Percentiles rank a stretch among this genome's conserved stretches.
These are phyloP conservation scores for Fusarium newnesense DNA, from an alignment of 2,329 filamentous ascomycete species.

Conservation along the genomic window DNA sequence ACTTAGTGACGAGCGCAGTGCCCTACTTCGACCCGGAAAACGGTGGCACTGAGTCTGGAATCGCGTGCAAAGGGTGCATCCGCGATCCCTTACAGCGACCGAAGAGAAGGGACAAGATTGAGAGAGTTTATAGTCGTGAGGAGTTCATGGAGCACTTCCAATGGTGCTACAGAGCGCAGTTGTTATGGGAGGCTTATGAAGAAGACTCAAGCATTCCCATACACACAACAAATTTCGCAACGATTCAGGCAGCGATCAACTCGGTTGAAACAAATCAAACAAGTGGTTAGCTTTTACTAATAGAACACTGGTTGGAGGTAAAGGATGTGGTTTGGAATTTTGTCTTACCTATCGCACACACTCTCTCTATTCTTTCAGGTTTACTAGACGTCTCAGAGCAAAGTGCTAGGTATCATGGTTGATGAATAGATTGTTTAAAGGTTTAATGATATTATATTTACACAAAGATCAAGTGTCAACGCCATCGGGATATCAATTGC, in stretches of 20 bases:
- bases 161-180: not conserved
- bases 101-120: not conserved
- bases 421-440: not conserved
- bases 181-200: not conserved
- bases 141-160: not conserved
- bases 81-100: not conserved
- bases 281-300: not conserved
- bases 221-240: fast-evolving
- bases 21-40: not conserved
- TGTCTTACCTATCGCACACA: not conserved
- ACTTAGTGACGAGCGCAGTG: not conserved
- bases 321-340: not conserved
- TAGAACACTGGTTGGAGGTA: not conserved
- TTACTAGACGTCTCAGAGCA: not conserved
- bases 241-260: not conserved
- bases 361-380: not conserved
- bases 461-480: not conserved
- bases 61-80: not conserved
- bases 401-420: not conserved
- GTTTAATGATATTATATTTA: not conserved
- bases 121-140: not conserved
- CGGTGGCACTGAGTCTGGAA: fast-evolving
- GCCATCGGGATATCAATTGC: fast-evolving
- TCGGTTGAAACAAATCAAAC: fast-evolving
- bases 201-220: not conserved